These are phyloP conservation scores for Penicillium paxilli DNA, from an alignment of 495 filamentous ascomycete species.

Conservation along the genomic window DNA sequence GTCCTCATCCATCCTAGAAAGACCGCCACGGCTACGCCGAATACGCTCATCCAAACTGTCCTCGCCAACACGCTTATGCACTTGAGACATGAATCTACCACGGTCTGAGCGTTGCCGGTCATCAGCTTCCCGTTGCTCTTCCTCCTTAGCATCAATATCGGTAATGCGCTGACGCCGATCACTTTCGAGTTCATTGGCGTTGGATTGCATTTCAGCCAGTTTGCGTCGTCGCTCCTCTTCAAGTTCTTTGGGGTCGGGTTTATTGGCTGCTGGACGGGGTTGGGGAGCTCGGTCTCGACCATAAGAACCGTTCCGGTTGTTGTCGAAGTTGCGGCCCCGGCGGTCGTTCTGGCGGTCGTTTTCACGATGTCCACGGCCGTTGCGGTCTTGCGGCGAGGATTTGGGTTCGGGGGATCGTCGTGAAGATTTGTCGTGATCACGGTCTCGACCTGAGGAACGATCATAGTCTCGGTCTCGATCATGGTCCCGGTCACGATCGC, in stretches of 20 bases:
- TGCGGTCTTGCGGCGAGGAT: constrained; percentile 12
- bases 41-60: constrained; percentile 47
- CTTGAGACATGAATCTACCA: constrained; percentile 39
- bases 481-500: constrained; percentile 20
- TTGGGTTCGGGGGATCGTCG: constrained; percentile 14
- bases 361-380: constrained; percentile 2
- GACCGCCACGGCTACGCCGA: constrained; percentile 38
- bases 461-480: constrained; percentile 16
- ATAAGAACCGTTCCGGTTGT: constrained; percentile 19
- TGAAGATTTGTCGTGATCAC: constrained; percentile 24
- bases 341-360: neutral
- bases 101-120: constrained; percentile 43
- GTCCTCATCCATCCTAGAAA: constrained; percentile 39
- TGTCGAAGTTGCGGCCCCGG: neutral
- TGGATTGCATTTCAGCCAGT: constrained; percentile 84
- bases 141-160: constrained; percentile 64
- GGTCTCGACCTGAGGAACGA: constrained; percentile 1
- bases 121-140: constrained; percentile 63
- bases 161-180: constrained; percentile 72
- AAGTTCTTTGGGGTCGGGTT: constrained; percentile 21
- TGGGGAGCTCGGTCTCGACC: constrained; percentile 20
- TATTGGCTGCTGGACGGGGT: constrained; percentile 11
- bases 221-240: constrained; percentile 54
- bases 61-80: constrained; percentile 41
- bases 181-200: constrained; percentile 74